Evolutionary conservation across 331 rosid species (phyloP).

Genomic region (Pyracantha coccinea): DNA sequence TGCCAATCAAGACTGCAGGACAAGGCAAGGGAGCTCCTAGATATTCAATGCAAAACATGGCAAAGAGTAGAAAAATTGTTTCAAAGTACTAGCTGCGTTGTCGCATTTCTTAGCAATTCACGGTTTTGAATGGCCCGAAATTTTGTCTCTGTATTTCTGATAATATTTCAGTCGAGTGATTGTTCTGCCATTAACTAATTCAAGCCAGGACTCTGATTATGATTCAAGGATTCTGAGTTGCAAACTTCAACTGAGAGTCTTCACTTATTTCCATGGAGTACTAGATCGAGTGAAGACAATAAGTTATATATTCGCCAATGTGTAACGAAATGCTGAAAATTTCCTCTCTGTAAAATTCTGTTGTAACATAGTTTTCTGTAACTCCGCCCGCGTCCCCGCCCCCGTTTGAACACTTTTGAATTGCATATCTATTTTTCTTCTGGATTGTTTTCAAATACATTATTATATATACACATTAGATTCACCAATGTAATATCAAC

Average conservation of each 20-base stretch:
- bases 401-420: too few relatives aligned
- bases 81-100: constrained; percentile 65
- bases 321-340: background rate
- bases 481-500: background rate
- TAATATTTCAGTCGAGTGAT: background rate
- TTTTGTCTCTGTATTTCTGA: background rate
- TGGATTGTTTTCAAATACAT: background rate
- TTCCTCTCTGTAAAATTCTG: background rate
- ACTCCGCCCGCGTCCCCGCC: too few relatives aligned
- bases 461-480: background rate
- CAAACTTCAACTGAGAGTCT: background rate
- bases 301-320: background rate
- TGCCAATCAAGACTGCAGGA: constrained; percentile 55
- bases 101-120: constrained; percentile 70
- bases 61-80: constrained; percentile 66
- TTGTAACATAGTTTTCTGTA: background rate
- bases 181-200: background rate
- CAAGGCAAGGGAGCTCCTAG: constrained; percentile 82
- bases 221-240: background rate
- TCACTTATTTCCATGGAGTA: background rate
- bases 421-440: background rate
- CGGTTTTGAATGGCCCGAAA: constrained; percentile 35
- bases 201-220: background rate
- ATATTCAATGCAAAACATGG: constrained; percentile 71
- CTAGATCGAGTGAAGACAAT: background rate